phyloP scores from a whole-genome alignment of 1,284 basidiomycete genomes.

The Cutaneotrichosporon cyanovorans region DNA sequence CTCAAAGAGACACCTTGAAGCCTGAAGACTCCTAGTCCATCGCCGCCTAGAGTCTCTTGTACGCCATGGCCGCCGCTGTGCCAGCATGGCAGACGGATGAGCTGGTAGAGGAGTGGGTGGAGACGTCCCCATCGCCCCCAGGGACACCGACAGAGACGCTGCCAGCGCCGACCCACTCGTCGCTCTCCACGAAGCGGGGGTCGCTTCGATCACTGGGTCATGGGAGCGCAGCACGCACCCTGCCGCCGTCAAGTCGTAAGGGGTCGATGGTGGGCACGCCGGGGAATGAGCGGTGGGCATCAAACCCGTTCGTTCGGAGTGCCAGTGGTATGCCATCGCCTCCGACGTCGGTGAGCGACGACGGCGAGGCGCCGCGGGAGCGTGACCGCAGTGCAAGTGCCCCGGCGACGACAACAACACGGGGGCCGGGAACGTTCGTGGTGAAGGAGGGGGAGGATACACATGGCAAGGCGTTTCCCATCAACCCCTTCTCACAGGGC shows the following conservation, averaged over 20 bases:
- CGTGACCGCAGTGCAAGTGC: slow-evolving; percentile 3
- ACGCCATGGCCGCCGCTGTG: slow-evolving; percentile 13
- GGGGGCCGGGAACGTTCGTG: slow-evolving; percentile 62
- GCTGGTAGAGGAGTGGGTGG: slow-evolving; percentile 69
- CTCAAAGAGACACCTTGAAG: background rate
- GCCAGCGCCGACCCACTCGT: slow-evolving; percentile 28
- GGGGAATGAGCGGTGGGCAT: slow-evolving; percentile 9
- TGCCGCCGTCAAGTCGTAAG: slow-evolving; percentile 22
- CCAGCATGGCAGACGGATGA: slow-evolving; percentile 73
- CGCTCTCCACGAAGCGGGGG: slow-evolving; percentile 31
- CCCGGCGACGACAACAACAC: slow-evolving; percentile 4
- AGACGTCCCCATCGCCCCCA: slow-evolving; percentile 50
- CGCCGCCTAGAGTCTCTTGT: slow-evolving; percentile 6
- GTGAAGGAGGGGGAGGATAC: slow-evolving; percentile 67
- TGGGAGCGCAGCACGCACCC: slow-evolving; percentile 24
- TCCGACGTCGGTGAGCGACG: slow-evolving; percentile 6
- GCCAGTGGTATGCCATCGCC: slow-evolving; percentile 16
- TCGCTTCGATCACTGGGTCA: slow-evolving; percentile 33
- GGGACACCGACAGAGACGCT: slow-evolving; percentile 44
- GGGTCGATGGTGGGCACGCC: slow-evolving; percentile 4
- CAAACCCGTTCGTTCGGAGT: slow-evolving; percentile 13
- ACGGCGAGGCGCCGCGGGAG: slow-evolving; percentile 1
- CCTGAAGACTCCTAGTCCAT: background rate
- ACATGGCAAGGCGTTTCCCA: slow-evolving; percentile 34
- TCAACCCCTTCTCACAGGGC: slow-evolving; percentile 27